phyloP scores from a whole-genome alignment of 169 alveolate genomes.

The Eimeria acervulina region DNA sequence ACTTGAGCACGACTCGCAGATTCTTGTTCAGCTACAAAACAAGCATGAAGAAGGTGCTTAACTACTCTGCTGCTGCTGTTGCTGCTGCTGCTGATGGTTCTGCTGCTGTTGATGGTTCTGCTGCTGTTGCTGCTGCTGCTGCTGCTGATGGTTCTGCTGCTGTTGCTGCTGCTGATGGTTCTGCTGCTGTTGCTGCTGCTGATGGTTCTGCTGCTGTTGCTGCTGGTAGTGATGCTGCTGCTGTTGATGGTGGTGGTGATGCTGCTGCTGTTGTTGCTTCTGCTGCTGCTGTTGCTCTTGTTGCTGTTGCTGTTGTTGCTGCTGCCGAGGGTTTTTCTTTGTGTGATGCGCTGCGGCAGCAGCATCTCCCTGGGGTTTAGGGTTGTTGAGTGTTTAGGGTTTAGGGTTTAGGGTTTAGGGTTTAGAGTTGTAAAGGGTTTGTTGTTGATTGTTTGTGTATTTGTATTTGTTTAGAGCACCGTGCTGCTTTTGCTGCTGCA shows the following conservation, averaged over 20 bases:
- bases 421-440: neutral
- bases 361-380: no score
- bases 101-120: neutral
- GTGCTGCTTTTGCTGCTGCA: conserved; percentile 69
- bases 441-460: neutral
- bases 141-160: no score
- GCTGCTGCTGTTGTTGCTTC: neutral
- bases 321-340: no score
- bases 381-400: no score
- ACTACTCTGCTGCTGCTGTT: neutral
- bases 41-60: conserved; percentile 79
- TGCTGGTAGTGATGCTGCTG: no score
- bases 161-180: no score
- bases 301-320: neutral
- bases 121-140: no score
- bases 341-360: neutral
- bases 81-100: conserved; percentile 36
- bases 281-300: conserved; percentile 17
- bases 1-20: conserved; percentile 60
- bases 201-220: no score
- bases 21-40: conserved; percentile 76
- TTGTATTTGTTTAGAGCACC: conserved; percentile 29
- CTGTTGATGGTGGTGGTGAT: no score
- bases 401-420: neutral
- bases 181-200: no score